These are phyloP conservation scores for Bassia scoparia DNA, from an alignment of 148 eudicot species.

Conservation along the genomic window DNA sequence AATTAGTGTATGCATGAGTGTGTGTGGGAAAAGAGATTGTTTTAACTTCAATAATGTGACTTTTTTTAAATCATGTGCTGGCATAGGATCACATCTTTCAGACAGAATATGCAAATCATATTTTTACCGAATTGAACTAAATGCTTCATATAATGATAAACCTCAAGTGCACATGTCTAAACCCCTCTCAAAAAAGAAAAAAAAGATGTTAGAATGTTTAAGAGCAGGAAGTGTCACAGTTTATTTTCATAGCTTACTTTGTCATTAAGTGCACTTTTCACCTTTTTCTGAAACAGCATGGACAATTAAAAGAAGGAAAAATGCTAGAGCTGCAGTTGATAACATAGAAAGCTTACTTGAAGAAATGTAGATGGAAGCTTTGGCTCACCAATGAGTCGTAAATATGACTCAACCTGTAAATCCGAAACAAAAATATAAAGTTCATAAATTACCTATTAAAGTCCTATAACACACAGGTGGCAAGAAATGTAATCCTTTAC, in stretches of 20 bases:
- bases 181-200: too few relatives aligned
- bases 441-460: slow-evolving; percentile 9
- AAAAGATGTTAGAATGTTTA: too few relatives aligned
- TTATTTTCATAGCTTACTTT: background rate
- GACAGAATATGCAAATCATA: background rate
- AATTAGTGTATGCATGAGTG: background rate
- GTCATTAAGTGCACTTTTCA: background rate
- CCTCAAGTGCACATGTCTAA: background rate
- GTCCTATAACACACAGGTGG: background rate
- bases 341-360: slow-evolving; percentile 50
- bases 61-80: background rate
- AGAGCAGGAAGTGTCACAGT: background rate
- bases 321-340: background rate
- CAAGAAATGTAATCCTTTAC: background rate
- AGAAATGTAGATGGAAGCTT: slow-evolving; percentile 92
- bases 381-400: slow-evolving; percentile 77
- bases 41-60: slow-evolving; percentile 5
- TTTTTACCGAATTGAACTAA: background rate
- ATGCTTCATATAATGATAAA: background rate
- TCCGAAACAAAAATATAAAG: slow-evolving; percentile 10
- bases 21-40: background rate
- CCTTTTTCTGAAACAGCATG: background rate
- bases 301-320: background rate
- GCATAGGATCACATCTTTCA: background rate
- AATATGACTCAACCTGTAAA: slow-evolving; percentile 84